Conservation (phyloP, 2,329 filamentous ascomycete genomes). For the Epichloe scottii region DNA sequence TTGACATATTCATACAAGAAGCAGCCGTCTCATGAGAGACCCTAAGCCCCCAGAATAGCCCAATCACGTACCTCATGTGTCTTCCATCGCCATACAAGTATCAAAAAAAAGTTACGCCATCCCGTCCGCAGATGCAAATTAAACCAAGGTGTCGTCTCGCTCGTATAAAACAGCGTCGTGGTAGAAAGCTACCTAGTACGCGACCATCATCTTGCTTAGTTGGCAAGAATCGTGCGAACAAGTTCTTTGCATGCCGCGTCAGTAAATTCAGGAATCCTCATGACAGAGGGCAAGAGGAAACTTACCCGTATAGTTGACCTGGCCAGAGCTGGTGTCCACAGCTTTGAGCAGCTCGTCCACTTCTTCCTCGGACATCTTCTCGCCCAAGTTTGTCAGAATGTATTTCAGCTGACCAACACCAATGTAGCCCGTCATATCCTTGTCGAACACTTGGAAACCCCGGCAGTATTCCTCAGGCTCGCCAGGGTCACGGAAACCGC, state of each 20-base stretch:
- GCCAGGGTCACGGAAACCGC: slow-evolving; percentile 94
- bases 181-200: neutral
- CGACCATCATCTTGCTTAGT: slow-evolving; percentile 35
- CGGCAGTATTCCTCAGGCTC: slow-evolving; percentile 98
- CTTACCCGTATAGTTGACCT: slow-evolving; percentile 93
- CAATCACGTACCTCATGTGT: neutral
- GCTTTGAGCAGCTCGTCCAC: slow-evolving; percentile 98
- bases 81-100: slow-evolving; percentile 4
- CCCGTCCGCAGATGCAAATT: slow-evolving; percentile 4
- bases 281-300: neutral
- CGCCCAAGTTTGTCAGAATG: slow-evolving; percentile 91
- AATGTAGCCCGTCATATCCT: slow-evolving; percentile 96
- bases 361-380: slow-evolving; percentile 99
- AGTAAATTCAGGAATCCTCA: slow-evolving; percentile 4
- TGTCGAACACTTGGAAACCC: slow-evolving; percentile 98
- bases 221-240: slow-evolving; percentile 75
- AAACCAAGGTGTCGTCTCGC: slow-evolving; percentile 8
- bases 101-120: slow-evolving; percentile 10
- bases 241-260: slow-evolving; percentile 44
- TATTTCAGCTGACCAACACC: slow-evolving; percentile 96
- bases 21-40: neutral
- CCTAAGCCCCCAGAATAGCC: neutral
- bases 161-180: neutral
- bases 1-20: slow-evolving; percentile 5
- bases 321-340: slow-evolving; percentile 87